phyloP scores from a whole-genome alignment of 352 stramenopile species.

The Phytophthora citricola region DNA sequence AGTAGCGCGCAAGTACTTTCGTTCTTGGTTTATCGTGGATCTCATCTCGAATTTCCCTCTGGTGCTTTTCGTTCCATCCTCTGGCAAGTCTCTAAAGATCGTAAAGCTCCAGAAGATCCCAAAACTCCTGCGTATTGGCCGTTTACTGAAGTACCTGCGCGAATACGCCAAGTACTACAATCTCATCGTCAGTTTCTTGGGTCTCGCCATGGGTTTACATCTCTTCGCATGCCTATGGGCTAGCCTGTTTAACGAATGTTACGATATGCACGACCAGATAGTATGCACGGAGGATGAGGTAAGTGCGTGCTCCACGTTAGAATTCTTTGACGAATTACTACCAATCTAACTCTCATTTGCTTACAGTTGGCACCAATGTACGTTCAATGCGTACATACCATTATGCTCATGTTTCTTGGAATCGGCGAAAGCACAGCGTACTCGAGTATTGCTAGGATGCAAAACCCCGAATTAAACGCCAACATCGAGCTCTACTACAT shows the following conservation, averaged over 20 bases:
- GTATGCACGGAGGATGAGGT: constrained; percentile 53
- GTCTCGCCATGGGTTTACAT: constrained; percentile 70
- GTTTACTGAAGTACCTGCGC: constrained; percentile 77
- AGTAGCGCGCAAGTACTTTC: constrained; percentile 74
- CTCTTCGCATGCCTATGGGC: constrained; percentile 81
- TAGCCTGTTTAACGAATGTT: constrained; percentile 74
- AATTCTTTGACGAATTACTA: not conserved
- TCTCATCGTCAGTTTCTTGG: constrained; percentile 70
- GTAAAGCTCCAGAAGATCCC: constrained; percentile 88
- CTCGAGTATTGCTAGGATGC: constrained; percentile 56
- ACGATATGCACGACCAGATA: constrained; percentile 28
- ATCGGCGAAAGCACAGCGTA: constrained; percentile 75
- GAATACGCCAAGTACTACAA: constrained; percentile 91
- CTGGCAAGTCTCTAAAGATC: constrained; percentile 82
- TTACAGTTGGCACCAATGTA: constrained; percentile 67
- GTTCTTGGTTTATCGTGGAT: constrained; percentile 85
- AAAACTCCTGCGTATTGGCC: constrained; percentile 78
- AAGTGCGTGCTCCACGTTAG: constrained; percentile 1
- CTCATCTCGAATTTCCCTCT: constrained; percentile 87
- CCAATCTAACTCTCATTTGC: not conserved
- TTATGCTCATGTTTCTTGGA: constrained; percentile 84
- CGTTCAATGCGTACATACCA: constrained; percentile 73
- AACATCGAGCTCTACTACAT: constrained; percentile 66
- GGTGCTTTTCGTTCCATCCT: constrained; percentile 61
- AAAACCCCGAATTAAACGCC: constrained; percentile 48